Evolutionary conservation across 2,329 filamentous ascomycete species (phyloP).

Genomic region (Trichophyton schoenleinii): DNA sequence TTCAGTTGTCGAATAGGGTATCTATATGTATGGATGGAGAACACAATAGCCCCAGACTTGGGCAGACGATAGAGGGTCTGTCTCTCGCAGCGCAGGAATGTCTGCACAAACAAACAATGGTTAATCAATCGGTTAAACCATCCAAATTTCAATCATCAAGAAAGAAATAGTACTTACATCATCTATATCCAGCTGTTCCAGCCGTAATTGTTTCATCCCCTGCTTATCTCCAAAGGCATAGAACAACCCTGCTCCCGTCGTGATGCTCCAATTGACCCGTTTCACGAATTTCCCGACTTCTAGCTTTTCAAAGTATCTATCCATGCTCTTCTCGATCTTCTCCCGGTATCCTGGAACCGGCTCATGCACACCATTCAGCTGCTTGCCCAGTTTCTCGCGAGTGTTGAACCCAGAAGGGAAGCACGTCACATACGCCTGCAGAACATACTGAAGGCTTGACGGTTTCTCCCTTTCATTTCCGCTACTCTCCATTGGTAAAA

Average conservation of each 20-base stretch:
- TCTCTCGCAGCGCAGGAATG: constrained; percentile 43
- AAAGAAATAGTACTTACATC: constrained; percentile 23
- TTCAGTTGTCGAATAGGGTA: constrained; percentile 45
- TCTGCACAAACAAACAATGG: constrained; percentile 21
- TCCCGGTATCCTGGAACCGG: constrained; percentile 47
- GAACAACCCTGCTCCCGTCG: constrained; percentile 29
- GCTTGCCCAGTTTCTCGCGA: constrained; percentile 40
- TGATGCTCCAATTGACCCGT: constrained; percentile 41
- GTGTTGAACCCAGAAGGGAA: constrained; percentile 50
- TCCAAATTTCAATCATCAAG: neutral
- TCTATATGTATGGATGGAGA: constrained; percentile 51
- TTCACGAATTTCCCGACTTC: constrained; percentile 44
- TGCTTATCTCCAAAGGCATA: constrained; percentile 26
- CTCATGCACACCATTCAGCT: constrained; percentile 43
- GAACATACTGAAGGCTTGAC: constrained; percentile 34
- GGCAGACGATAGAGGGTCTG: constrained; percentile 51
- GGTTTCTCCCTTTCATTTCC: neutral
- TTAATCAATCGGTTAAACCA: neutral
- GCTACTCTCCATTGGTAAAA: constrained; percentile 32
- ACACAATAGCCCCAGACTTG: constrained; percentile 42
- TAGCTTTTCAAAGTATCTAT: constrained; percentile 46
- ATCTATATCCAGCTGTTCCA: constrained; percentile 34
- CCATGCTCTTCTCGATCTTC: constrained; percentile 49
- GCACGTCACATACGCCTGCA: constrained; percentile 44
- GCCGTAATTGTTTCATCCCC: constrained; percentile 16